phyloP scores from a whole-genome alignment of 2,329 filamentous ascomycete species.

The Byssochlamys sp. region DNA sequence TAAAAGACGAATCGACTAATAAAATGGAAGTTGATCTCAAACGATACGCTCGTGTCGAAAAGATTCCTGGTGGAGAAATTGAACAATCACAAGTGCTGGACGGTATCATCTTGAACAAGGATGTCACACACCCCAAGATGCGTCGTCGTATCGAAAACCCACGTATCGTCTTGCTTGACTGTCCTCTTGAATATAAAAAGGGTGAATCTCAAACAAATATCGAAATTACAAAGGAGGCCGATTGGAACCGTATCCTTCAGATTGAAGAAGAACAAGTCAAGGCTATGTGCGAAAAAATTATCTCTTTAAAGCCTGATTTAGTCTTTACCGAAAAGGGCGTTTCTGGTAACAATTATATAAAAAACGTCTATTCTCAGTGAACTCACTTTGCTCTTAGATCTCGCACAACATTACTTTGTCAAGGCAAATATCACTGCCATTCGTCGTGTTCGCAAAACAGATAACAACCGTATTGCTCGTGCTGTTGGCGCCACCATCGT shows the following conservation, averaged over 20 bases:
- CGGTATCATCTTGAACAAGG: conserved; percentile 99
- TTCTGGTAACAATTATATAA: conserved; percentile 50
- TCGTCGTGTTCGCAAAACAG: conserved; percentile 91
- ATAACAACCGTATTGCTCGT: conserved; percentile 97
- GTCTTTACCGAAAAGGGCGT: conserved; percentile 99
- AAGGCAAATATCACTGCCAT: conserved; percentile 92
- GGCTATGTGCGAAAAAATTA: conserved; percentile 86
- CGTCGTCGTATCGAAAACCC: conserved; percentile 93
- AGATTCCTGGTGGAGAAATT: conserved; percentile 95
- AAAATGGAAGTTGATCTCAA: conserved; percentile 98
- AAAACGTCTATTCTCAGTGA: conserved; percentile 2
- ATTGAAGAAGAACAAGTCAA: conserved; percentile 99
- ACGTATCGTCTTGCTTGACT: conserved; percentile 84
- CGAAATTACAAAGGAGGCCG: conserved; percentile 94
- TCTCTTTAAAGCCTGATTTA: conserved; percentile 87
- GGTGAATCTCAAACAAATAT: conserved; percentile 98
- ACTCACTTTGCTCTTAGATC: conserved; percentile 47
- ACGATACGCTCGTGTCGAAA: conserved; percentile 93
- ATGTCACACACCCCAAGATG: conserved; percentile 99
- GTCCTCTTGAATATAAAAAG: conserved; percentile 98
- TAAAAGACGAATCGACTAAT: conserved; percentile 72
- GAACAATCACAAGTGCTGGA: conserved; percentile 91
- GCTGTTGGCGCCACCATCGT: conserved; percentile 94
- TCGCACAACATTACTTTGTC: conserved; percentile 93
- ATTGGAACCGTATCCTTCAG: conserved; percentile 97